Base-by-base conservation (phyloP, 2,329 filamentous ascomycete genomes). In the Colletotrichum sublineola region DNA sequence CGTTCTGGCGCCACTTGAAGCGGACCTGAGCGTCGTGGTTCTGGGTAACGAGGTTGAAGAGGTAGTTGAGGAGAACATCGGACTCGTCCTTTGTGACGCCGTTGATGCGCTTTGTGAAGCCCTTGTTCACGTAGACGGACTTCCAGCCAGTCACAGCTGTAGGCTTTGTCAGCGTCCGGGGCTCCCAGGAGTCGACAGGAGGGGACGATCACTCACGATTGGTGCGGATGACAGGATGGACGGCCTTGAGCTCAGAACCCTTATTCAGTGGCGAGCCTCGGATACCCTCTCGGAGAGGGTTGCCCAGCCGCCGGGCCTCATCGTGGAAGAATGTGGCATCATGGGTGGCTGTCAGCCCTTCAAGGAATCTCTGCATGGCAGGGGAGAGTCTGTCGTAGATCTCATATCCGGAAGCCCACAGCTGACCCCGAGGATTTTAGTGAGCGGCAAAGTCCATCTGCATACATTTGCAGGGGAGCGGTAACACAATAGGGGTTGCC, bases 11-110 rank as follows among this genome's bases (percentile, higher is more conserved):
- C 87, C 87, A 89, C 64, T 82, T 82, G 76, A 86, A 89, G 5
- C 88, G 82, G 11, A 90, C 87, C 76, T 90, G 88, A 0, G 85
- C 82, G 75, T 90, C 88, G 73, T 90, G 87, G 76, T 90, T 90
- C 76, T 88, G 81, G 7, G 84, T 83, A 14, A 87, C 81, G 14
- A 88, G 76, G 71, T 84, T 83, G 74, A 86, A 83, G 55, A 86
- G 81, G 73, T 87, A 87, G 18, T 77, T 75, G 3, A 89, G 82
- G n/a, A 89, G 78, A 36, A 84, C 76, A 44, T 89, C 85, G 11
- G 85, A 87, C 79, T 90, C 88, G 66, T 88, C 85, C 69, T 84
- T 84, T 6, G 85, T 86, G 3, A 90, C 78, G 20, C 86, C 88
- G 67, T 89, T 88, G 76, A 90, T 89, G 24, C 85, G 83, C 75